Conservation (phyloP, 2,329 filamentous ascomycete species). For the Hymenoscyphus salicellus region DNA sequence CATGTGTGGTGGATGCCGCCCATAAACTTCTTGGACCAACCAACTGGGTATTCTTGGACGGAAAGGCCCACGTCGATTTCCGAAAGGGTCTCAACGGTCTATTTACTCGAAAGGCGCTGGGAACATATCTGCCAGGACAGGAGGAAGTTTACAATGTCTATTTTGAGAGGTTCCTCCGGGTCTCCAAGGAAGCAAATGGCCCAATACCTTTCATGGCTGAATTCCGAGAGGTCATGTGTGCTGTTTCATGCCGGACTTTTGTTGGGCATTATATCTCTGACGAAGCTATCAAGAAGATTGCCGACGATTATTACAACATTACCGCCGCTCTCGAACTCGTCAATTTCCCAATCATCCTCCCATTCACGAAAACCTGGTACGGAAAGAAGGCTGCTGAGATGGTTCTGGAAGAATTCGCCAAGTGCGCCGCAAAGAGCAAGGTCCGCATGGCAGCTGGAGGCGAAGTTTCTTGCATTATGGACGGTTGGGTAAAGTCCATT, state of each 20-base stretch:
- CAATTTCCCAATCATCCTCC: conserved; percentile 96
- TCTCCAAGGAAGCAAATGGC: conserved; percentile 68
- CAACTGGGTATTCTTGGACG: conserved; percentile 98
- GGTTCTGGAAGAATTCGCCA: conserved; percentile 83
- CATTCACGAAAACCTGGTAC: conserved; percentile 94
- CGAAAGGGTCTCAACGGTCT: conserved; percentile 93
- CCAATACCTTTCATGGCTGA: conserved; percentile 84
- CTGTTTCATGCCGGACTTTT: conserved; percentile 93
- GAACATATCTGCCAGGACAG: conserved; percentile 84
- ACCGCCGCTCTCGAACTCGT: conserved; percentile 94
- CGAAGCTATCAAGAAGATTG: conserved; percentile 86
- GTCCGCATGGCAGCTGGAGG: conserved; percentile 86
- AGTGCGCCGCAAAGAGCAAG: conserved; percentile 91
- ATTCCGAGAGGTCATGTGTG: conserved; percentile 93
- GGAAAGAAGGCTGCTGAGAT: conserved; percentile 94
- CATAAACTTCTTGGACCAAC: conserved; percentile 87
- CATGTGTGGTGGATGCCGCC: conserved; percentile 91
- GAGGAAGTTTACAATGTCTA: conserved; percentile 88
- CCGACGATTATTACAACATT: conserved; percentile 95
- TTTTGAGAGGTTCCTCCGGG: conserved; percentile 73
- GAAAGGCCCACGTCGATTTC: conserved; percentile 92
- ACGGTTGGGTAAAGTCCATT: conserved; percentile 89
- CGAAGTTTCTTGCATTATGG: conserved; percentile 87
- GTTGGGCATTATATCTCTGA: conserved; percentile 93
- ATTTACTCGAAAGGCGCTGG: conserved; percentile 87